Conservation (phyloP, 1,139 yeast species). For the Scheffersomyces illinoinensis region DNA sequence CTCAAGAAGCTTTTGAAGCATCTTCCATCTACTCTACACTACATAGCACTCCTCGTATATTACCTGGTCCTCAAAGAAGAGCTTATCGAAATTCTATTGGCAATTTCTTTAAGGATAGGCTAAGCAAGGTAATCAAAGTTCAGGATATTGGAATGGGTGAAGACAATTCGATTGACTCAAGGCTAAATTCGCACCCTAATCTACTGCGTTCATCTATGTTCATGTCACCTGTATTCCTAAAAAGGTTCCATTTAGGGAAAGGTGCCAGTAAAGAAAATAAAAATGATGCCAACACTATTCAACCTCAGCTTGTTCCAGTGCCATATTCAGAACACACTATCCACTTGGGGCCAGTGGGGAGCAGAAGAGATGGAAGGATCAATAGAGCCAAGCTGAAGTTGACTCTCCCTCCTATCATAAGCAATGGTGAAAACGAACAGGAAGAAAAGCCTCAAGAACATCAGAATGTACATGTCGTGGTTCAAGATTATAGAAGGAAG, state of each 20-base stretch:
- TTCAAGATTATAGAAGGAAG: slow-evolving; percentile 26
- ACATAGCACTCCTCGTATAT: background rate
- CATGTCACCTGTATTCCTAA: slow-evolving; percentile 36
- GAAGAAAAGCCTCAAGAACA: slow-evolving; percentile 4
- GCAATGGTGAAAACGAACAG: slow-evolving; percentile 3
- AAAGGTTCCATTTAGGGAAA: slow-evolving; percentile 27
- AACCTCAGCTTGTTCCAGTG: background rate
- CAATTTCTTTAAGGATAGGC: slow-evolving; percentile 16
- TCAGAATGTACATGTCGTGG: slow-evolving; percentile 20
- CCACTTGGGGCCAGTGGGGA: background rate
- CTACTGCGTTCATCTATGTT: slow-evolving; percentile 1
- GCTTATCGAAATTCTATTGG: slow-evolving; percentile 10
- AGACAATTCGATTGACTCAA: slow-evolving; percentile 2
- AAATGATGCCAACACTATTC: background rate
- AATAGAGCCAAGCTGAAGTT: slow-evolving; percentile 1
- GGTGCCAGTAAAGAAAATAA: background rate
- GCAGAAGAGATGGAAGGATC: background rate
- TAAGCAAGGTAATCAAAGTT: slow-evolving; percentile 18
- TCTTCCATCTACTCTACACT: background rate
- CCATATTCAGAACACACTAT: background rate
- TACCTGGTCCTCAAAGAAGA: background rate
- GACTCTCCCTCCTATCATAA: background rate
- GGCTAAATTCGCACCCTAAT: background rate
- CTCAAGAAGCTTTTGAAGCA: background rate
- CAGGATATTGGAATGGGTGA: slow-evolving; percentile 4